phyloP scores from a whole-genome alignment of 1,284 basidiomycete genomes.

The Ustilago shanxiensis region DNA sequence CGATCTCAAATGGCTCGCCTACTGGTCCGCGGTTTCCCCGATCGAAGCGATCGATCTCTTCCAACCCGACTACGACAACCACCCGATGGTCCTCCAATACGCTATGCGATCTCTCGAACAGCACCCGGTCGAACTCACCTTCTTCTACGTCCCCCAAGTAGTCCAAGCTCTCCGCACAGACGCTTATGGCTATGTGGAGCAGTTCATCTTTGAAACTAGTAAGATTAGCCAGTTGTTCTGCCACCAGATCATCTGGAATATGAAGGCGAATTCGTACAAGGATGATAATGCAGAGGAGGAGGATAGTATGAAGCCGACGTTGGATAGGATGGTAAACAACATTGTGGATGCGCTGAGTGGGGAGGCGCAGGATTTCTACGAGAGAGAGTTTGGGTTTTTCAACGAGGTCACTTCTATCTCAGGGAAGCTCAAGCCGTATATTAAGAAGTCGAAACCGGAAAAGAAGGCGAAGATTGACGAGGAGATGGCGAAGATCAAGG shows the following conservation, averaged over 20 bases:
- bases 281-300: constrained; percentile 81
- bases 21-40: constrained; percentile 91
- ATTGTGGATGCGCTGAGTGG: constrained; percentile 90
- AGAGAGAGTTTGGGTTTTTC: constrained; percentile 96
- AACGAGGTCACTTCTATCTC: constrained; percentile 96
- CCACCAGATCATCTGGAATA: constrained; percentile 99
- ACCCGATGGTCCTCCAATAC: constrained; percentile 92
- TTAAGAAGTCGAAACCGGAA: constrained; percentile 94
- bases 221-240: constrained; percentile 98
- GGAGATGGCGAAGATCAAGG: constrained; percentile 95
- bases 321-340: constrained; percentile 87
- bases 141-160: constrained; percentile 99
- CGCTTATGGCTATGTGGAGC: constrained; percentile 83
- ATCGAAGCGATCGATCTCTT: constrained; percentile 72
- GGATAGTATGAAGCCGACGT: constrained; percentile 91
- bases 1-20: constrained; percentile 78
- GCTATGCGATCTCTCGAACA: constrained; percentile 95
- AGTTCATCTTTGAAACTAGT: constrained; percentile 96
- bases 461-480: constrained; percentile 99
- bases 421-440: constrained; percentile 95
- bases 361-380: constrained; percentile 90
- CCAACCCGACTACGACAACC: constrained; percentile 73
- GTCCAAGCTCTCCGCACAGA: constrained; percentile 93
- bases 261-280: constrained; percentile 97
- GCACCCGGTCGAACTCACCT: constrained; percentile 92